Base-by-base conservation (phyloP, 345 rosid species). In the Trapa bicornis region DNA sequence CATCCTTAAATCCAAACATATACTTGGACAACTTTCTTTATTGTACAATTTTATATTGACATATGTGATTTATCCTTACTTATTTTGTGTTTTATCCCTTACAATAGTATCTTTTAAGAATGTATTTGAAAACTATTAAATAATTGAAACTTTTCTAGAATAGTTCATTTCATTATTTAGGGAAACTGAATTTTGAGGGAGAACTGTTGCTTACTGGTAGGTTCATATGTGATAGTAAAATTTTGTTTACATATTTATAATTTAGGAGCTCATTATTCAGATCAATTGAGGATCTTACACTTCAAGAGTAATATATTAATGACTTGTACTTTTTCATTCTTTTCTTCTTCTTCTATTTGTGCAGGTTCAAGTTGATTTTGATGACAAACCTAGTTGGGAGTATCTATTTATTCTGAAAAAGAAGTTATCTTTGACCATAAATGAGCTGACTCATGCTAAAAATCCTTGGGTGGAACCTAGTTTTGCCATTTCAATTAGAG, bases 301-400 rank as follows among this genome's bases (percentile, higher is more conserved):
- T n/a, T 22, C 22, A 35, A 3, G 29, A 22, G 29, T 8, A 3
- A 22, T n/a, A 9, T 22, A 1, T 54, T 6, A 54, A 22, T 53
- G 3, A 53, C 8, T 8, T 6, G 38, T 35, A 6, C 37, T 58
- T 22, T 57, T 1, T 58, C 13, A 13, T 58, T 32, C 14, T 29
- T 32, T 16, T 22, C 29, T 22, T 58, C 63, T 32, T 58, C 63
- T 54, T 54, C 0, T 58, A 58, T 32, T 58, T 37, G 13, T 75
- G 67, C 83, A 93, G 98, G 92, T 88, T 77, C 84, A 86, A 78
- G 98, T 93, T 80, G 97, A 93, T 79, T 94, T 94, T 81, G 99
- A 94, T 76, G 99, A 94, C 76, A 80, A 82, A 77, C 80, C 77
- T 74, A 94, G 97, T 82, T 94, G 97, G 97, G 97, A 94, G 80